A percentile compares a stretch with the other conserved stretches of the same genome.
Evolutionary conservation across 768 basidiomycete species (phyloP).

Genomic region (Lyophyllum semitale): DNA sequence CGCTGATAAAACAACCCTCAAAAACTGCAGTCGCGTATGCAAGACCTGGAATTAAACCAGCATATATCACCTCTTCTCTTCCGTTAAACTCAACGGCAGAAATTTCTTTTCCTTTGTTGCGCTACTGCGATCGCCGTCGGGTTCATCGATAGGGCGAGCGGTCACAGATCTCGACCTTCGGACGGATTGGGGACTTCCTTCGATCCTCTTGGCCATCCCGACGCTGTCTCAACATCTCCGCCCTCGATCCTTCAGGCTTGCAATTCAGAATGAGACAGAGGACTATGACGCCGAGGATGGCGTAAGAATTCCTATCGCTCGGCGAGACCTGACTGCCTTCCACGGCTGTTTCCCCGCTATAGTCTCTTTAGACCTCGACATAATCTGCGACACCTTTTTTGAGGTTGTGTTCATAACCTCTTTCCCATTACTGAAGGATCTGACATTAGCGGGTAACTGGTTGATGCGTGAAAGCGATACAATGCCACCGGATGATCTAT

Average conservation of each 20-base stretch:
- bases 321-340: background rate
- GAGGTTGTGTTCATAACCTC: constrained; percentile 2
- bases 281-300: background rate
- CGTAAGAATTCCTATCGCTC: background rate
- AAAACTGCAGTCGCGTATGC: background rate
- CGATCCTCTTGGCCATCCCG: background rate
- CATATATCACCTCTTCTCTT: constrained; percentile 4
- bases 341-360: constrained; percentile 1
- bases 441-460: background rate
- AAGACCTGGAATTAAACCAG: background rate
- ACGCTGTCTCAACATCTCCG: background rate
- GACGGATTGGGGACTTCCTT: background rate
- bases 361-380: background rate
- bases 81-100: background rate
- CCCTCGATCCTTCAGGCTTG: background rate
- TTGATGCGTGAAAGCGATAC: background rate
- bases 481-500: background rate
- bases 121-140: background rate
- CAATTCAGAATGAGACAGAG: background rate
- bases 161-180: background rate
- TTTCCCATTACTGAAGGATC: background rate
- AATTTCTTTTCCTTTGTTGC: background rate
- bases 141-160: background rate
- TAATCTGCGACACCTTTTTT: constrained; percentile 1
- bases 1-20: background rate